These are phyloP conservation scores for Botrytis deweyae DNA, from an alignment of 2,329 filamentous ascomycete genomes.

Conservation along the genomic window DNA sequence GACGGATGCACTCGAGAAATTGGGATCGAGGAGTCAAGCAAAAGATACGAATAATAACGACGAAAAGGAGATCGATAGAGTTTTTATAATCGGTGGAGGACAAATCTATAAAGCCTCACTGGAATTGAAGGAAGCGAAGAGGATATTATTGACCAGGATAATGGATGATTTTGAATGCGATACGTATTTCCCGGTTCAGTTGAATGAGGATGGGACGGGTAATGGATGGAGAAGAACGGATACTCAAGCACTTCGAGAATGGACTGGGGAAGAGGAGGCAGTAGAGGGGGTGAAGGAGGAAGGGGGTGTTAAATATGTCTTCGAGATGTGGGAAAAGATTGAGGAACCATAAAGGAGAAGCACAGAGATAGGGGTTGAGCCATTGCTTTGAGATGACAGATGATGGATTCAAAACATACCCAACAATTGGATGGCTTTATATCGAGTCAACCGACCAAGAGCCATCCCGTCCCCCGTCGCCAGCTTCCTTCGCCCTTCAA, in stretches of 20 bases:
- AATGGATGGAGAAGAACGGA: slow-evolving; percentile 55
- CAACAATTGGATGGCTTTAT: background rate
- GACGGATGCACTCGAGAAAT: background rate
- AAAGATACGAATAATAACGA: background rate
- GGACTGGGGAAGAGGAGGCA: slow-evolving; percentile 62
- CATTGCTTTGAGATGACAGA: background rate
- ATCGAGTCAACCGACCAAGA: too few relatives aligned
- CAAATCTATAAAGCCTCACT: slow-evolving; percentile 79
- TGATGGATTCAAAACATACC: background rate
- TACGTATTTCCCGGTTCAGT: slow-evolving; percentile 65
- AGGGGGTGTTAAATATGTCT: slow-evolving; percentile 64
- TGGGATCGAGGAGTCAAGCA: slow-evolving; percentile 2
- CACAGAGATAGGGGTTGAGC: too few relatives aligned
- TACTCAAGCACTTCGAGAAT: slow-evolving; percentile 56
- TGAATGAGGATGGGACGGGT: slow-evolving; percentile 42
- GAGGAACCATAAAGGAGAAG: background rate
- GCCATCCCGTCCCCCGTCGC: background rate
- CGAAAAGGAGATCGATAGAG: slow-evolving; percentile 6
- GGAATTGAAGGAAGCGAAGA: slow-evolving; percentile 52
- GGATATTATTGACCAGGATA: slow-evolving; percentile 70
- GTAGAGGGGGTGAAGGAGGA: slow-evolving; percentile 59
- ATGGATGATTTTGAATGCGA: slow-evolving; percentile 72
- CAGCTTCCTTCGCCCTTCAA: background rate
- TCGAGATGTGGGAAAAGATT: slow-evolving; percentile 69
- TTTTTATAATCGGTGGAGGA: slow-evolving; percentile 87